phyloP scores from a whole-genome alignment of 2,329 filamentous ascomycete genomes.

The Dactylonectria estremocensis region DNA sequence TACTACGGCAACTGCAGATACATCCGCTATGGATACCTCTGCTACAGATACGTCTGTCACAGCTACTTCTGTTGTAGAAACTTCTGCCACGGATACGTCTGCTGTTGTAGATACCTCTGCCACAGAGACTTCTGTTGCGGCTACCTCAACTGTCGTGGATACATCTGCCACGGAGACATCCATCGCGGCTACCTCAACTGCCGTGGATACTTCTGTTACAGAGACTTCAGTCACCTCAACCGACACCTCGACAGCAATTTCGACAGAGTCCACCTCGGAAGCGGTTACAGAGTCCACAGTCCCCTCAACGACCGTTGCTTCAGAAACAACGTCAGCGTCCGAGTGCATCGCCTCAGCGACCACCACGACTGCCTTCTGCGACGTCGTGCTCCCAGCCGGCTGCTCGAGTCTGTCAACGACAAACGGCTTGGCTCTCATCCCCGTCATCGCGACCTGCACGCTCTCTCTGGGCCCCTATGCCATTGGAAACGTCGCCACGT shows the following conservation, averaged over 20 bases:
- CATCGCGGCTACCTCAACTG: no score
- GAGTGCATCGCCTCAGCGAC: neutral
- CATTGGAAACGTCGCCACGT: constrained; percentile 20
- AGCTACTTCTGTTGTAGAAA: no score
- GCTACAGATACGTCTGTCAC: neutral
- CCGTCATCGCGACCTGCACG: constrained; percentile 22
- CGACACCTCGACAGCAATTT: neutral
- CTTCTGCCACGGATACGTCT: no score
- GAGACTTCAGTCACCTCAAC: neutral
- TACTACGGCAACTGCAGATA: no score
- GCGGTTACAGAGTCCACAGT: neutral
- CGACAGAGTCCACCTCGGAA: neutral
- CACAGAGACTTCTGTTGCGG: neutral
- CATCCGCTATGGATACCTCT: neutral
- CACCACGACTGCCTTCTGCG: constrained; percentile 8
- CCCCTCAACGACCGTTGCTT: neutral
- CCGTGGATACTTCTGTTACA: neutral
- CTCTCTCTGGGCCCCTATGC: constrained; percentile 28
- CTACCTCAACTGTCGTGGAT: neutral
- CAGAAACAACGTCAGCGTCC: neutral
- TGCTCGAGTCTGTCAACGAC: constrained; percentile 19
- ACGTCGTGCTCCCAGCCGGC: constrained; percentile 19
- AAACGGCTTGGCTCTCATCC: constrained; percentile 16
- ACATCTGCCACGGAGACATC: neutral
- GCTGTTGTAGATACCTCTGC: neutral